These are phyloP conservation scores for Zymoseptoria brevis DNA, from an alignment of 2,329 filamentous ascomycete species.

Conservation along the genomic window DNA sequence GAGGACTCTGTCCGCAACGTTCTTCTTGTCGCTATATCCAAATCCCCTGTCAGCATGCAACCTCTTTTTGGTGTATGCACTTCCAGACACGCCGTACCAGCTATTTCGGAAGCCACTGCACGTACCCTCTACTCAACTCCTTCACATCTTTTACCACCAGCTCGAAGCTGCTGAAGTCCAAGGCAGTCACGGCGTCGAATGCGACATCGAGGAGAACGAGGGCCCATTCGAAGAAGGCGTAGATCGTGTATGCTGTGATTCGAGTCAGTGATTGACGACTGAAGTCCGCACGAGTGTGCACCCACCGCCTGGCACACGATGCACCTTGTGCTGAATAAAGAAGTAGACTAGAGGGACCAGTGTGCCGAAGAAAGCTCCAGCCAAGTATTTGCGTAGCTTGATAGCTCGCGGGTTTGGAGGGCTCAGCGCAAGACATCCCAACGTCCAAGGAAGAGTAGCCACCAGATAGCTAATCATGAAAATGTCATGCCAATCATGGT, in stretches of 20 bases:
- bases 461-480: slow-evolving; percentile 99
- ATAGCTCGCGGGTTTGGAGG: slow-evolving; percentile 74
- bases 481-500: slow-evolving; percentile 97
- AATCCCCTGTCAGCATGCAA: slow-evolving; percentile 4
- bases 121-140: slow-evolving; percentile 94
- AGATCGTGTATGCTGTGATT: slow-evolving; percentile 78
- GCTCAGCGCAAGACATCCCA: slow-evolving; percentile 81
- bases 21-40: slow-evolving; percentile 21
- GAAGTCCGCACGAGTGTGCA: slow-evolving; percentile 2
- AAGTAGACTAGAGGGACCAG: slow-evolving; percentile 88
- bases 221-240: slow-evolving; percentile 97
- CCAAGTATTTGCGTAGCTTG: slow-evolving; percentile 81
- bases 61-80: not conserved
- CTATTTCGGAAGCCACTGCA: slow-evolving; percentile 90
- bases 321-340: slow-evolving; percentile 98
- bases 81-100: slow-evolving; percentile 42
- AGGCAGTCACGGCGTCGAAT: slow-evolving; percentile 88
- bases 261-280: slow-evolving; percentile 1
- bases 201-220: slow-evolving; percentile 90
- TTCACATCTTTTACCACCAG: slow-evolving; percentile 81
- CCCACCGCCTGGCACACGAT: slow-evolving; percentile 85
- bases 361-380: slow-evolving; percentile 78
- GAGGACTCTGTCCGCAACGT: slow-evolving; percentile 23
- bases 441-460: slow-evolving; percentile 88
- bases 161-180: slow-evolving; percentile 87